Percentiles rank a stretch among this genome's conserved stretches.
Evolutionary conservation across 768 basidiomycete species (phyloP).

Genomic region (Clitopilus hobsonii): DNA sequence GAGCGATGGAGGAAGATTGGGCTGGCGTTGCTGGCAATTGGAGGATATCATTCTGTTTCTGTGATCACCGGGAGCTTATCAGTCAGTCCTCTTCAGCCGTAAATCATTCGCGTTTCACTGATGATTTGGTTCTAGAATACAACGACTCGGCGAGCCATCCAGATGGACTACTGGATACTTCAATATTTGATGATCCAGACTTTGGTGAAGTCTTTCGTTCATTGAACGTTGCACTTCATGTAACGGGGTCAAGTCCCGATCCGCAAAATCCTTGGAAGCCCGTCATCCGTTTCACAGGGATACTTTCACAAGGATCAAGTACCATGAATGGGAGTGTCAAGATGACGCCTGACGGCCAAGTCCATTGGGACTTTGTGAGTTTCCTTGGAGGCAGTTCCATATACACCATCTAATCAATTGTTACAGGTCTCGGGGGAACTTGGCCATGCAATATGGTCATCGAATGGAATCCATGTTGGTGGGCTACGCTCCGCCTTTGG

Average conservation of each 20-base stretch:
- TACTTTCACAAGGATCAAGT: slow-evolving; percentile 39
- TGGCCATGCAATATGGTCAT: slow-evolving; percentile 55
- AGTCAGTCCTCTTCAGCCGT: slow-evolving; percentile 35
- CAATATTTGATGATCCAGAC: slow-evolving; percentile 44
- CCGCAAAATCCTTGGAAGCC: slow-evolving; percentile 46
- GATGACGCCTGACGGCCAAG: slow-evolving; percentile 51
- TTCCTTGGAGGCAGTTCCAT: too few relatives aligned
- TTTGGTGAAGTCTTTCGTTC: slow-evolving; percentile 52
- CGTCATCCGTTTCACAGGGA: slow-evolving; percentile 48
- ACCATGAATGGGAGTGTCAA: slow-evolving; percentile 49
- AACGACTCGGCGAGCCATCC: slow-evolving; percentile 33
- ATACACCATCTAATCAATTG: too few relatives aligned
- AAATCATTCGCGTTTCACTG: background rate
- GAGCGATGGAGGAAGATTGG: slow-evolving; percentile 40
- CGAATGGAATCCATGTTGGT: slow-evolving; percentile 60
- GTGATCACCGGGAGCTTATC: slow-evolving; percentile 62
- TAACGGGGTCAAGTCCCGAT: slow-evolving; percentile 38
- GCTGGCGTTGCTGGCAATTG: slow-evolving; percentile 56
- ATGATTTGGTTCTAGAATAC: slow-evolving; percentile 21
- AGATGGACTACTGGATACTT: slow-evolving; percentile 29
- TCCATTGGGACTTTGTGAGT: slow-evolving; percentile 65
- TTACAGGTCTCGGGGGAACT: slow-evolving; percentile 48
- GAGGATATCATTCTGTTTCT: slow-evolving; percentile 63
- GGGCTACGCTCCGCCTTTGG: slow-evolving; percentile 56
- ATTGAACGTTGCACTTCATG: slow-evolving; percentile 39